Conservation (phyloP, 768 basidiomycete genomes). For the Cubamyces lactineus region DNA sequence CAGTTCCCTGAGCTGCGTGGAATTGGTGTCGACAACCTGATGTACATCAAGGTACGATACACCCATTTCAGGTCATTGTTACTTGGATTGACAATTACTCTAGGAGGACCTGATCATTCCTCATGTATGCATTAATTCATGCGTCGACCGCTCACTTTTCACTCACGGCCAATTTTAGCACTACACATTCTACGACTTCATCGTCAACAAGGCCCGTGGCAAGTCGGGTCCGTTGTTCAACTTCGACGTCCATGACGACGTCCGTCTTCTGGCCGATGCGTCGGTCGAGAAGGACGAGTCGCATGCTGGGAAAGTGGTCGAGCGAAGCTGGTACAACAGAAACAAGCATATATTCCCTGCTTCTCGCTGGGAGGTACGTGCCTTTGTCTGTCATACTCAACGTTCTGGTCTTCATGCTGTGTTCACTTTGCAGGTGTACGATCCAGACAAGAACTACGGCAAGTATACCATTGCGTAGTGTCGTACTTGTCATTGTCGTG, state of each 20-base stretch:
- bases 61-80: not conserved
- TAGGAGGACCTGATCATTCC: conserved; percentile 98
- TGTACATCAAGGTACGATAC: conserved; percentile 89
- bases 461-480: conserved; percentile 76
- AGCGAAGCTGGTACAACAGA: conserved; percentile 91
- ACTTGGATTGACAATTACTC: conserved; percentile 15
- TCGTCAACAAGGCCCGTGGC: conserved; percentile 96
- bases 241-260: conserved; percentile 99
- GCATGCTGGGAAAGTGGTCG: conserved; percentile 98
- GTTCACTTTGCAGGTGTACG: conserved; percentile 67
- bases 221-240: conserved; percentile 98
- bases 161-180: conserved; percentile 57
- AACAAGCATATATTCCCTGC: conserved; percentile 99
- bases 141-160: conserved; percentile 11
- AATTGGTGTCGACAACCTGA: conserved; percentile 92
- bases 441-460: conserved; percentile 92
- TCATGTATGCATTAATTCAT: conserved; percentile 57
- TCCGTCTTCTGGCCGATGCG: conserved; percentile 91
- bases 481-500: not conserved
- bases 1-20: conserved; percentile 93
- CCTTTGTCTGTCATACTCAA: not conserved
- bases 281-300: conserved; percentile 98
- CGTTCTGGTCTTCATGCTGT: not conserved
- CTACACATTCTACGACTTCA: conserved; percentile 98
- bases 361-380: conserved; percentile 91